A percentile compares a stretch with the other conserved stretches of the same genome.
phyloP scores from a whole-genome alignment of 2,329 filamentous ascomycete genomes.

The Pseudogymnoascus sp. region DNA sequence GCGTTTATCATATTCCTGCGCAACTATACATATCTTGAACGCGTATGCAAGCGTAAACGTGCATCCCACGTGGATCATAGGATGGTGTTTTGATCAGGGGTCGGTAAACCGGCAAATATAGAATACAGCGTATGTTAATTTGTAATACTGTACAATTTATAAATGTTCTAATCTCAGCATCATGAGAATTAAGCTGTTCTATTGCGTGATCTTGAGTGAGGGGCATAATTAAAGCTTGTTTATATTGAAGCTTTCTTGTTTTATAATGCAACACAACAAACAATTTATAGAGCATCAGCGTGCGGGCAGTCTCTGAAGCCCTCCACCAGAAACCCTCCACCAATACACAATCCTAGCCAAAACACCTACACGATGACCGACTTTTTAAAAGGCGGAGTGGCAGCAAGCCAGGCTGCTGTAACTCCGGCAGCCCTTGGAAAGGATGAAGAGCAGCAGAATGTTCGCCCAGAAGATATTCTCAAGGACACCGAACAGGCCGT shows the following conservation, averaged over 20 bases:
- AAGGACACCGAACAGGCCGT: conserved; percentile 18
- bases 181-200: background rate
- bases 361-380: background rate
- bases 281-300: background rate
- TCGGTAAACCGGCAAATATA: background rate
- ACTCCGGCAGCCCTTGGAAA: background rate
- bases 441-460: background rate
- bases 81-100: background rate
- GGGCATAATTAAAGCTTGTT: background rate
- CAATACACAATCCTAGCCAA: background rate
- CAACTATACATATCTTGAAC: background rate
- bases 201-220: background rate
- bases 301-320: background rate
- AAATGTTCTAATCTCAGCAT: background rate
- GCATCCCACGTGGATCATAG: background rate
- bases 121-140: background rate
- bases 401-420: background rate
- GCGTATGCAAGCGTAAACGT: background rate
- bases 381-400: background rate
- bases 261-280: background rate
- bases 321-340: background rate
- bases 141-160: background rate
- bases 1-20: background rate
- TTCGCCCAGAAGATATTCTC: background rate
- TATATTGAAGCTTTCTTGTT: background rate